Evolutionary conservation across 768 basidiomycete genomes (phyloP), one percentile per base, ranked within the genome.

Genomic region (Tricholoma terreum): DNA sequence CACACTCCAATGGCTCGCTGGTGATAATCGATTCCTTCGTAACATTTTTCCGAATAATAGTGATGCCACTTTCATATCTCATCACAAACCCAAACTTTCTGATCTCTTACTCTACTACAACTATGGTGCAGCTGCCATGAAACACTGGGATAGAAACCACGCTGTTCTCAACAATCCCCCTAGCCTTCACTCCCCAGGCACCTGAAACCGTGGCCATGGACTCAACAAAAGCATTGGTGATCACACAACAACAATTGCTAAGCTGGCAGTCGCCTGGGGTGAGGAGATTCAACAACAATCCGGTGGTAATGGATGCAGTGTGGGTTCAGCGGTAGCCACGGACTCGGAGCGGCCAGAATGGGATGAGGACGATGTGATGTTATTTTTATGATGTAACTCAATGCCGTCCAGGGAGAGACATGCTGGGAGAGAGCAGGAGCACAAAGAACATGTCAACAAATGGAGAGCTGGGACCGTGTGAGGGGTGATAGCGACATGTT

Each of bases 101-200:
- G 43, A 45, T 45, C 43, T 45, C 43, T 45, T 45, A 45, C 43
- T 45, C 11, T 22, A 45, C 21, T 45, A 22, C 21, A 45, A 24
- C 21, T 45, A 45, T 12, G 43, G 43, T 24, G 59, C 53, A n/a
- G 60, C 62, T 14, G 62, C 38, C 1, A 30, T 63, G n/a, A 58
- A 61, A 21, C 43, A 55, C 35, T 61, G 62, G 57, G 62, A 57
- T 42, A 50, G 35, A 50, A 56, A 56, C 48, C 9, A 19, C 17
- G 14, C 9, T 50, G 17, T 50, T 34, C 24, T 56, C 15, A 24
- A 21, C 49, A 50, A 57, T 50, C 49, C 33, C 15, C 19, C 55
- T 19, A 33, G 27, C 40, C 46, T 56, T 36, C 17, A 6, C 22
- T 31, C 11, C 21, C 53, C 53, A 31, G 22, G 38, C 35, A 27